Percentiles rank a stretch among this genome's conserved stretches.
Conservation (phyloP, 148 eudicot genomes). For the Persicaria maculosa region DNA sequence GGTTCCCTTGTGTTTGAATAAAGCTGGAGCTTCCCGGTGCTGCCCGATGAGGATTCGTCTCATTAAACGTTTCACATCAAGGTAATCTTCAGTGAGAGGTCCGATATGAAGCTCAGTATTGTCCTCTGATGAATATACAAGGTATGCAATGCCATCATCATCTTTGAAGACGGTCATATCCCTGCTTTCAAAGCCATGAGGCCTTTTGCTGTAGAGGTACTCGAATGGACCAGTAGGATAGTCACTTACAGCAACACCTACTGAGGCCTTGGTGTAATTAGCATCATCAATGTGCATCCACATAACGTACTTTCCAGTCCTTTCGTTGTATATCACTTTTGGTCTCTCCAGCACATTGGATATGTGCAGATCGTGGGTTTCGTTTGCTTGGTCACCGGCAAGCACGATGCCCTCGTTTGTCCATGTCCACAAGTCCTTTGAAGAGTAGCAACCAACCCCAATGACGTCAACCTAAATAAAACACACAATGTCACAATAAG, state of each 20-base stretch:
- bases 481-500: neutral
- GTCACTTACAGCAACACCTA: conserved; percentile 70
- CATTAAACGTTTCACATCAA: conserved; percentile 46
- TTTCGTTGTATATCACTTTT: conserved; percentile 71
- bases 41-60: conserved; percentile 69
- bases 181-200: conserved; percentile 83
- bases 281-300: conserved; percentile 97
- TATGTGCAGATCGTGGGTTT: conserved; percentile 82
- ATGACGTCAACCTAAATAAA: conserved; percentile 72
- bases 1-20: conserved; percentile 76
- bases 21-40: conserved; percentile 84
- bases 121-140: conserved; percentile 81
- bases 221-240: conserved; percentile 77
- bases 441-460: conserved; percentile 97
- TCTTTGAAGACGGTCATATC: conserved; percentile 95
- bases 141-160: conserved; percentile 73
- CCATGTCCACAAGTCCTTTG: conserved; percentile 96
- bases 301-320: conserved; percentile 78
- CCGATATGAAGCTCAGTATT: conserved; percentile 92
- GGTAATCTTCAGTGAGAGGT: conserved; percentile 71
- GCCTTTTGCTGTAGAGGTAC: conserved; percentile 73
- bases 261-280: conserved; percentile 87
- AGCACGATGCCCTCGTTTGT: conserved; percentile 89
- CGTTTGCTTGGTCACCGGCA: conserved; percentile 66
- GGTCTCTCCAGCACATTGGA: conserved; percentile 95